phyloP scores from a whole-genome alignment of 371 early-diverging fungal species.

The Mortierella sp. region DNA sequence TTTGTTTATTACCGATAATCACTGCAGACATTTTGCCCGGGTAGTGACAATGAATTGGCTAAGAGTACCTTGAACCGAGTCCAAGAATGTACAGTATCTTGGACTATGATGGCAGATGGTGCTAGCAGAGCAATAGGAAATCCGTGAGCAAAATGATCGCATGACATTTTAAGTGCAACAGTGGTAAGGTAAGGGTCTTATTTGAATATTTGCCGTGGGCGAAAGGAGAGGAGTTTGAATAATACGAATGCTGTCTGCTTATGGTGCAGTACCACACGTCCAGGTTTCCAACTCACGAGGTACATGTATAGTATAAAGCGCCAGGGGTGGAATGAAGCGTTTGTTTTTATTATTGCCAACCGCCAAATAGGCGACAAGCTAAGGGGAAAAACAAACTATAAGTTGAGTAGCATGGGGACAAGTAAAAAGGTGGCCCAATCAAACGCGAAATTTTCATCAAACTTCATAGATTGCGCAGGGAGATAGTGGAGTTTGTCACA shows the following conservation, averaged over 20 bases:
- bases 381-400: not conserved
- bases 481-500: conserved; percentile 6
- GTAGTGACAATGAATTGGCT: too few relatives aligned
- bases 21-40: too few relatives aligned
- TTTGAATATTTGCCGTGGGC: too few relatives aligned
- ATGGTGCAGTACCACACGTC: not conserved
- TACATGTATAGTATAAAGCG: not conserved
- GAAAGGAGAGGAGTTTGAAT: conserved; percentile 1
- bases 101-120: conserved; percentile 13
- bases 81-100: not conserved
- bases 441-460: conserved; percentile 6
- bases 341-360: not conserved
- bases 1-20: too few relatives aligned
- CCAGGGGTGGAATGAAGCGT: not conserved
- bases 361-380: not conserved
- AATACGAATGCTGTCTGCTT: not conserved
- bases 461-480: conserved; percentile 15
- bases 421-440: conserved; percentile 4
- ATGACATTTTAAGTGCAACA: not conserved
- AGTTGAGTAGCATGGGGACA: conserved; percentile 1
- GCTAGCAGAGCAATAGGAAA: not conserved
- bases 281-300: not conserved
- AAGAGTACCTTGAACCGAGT: too few relatives aligned
- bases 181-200: not conserved
- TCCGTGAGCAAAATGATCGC: conserved; percentile 1